Percentiles rank a stretch among this genome's conserved stretches.
Evolutionary conservation across 1,139 yeast genomes (phyloP).

Genomic region (Protomyces arabidopsidicola): DNA sequence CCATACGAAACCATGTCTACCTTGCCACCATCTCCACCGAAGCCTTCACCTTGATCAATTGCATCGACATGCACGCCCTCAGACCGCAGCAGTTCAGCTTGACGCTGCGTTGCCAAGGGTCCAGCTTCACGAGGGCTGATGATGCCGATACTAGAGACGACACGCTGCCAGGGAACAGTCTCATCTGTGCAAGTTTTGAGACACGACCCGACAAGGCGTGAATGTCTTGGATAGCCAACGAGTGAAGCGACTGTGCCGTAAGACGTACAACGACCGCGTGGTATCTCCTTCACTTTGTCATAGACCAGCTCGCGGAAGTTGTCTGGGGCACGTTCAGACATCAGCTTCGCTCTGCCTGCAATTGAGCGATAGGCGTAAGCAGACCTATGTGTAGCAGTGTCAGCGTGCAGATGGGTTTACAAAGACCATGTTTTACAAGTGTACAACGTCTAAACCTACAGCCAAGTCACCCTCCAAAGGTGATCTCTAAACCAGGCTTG

Average conservation of each 20-base stretch:
- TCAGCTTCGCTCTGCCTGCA: not conserved
- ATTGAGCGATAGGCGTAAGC: too few relatives aligned
- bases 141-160: conserved; percentile 10
- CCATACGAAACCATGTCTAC: conserved; percentile 20
- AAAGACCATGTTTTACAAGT: not conserved
- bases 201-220: conserved; percentile 19
- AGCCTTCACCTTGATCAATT: conserved; percentile 8
- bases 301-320: conserved; percentile 21
- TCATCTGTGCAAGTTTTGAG: conserved; percentile 5
- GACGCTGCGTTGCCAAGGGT: conserved; percentile 14
- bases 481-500: not conserved
- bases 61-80: conserved; percentile 15
- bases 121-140: conserved; percentile 25
- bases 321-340: conserved; percentile 7
- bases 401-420: too few relatives aligned
- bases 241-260: conserved; percentile 14
- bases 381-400: too few relatives aligned
- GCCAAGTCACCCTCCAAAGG: conserved; percentile 5
- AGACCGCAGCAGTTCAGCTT: conserved; percentile 1
- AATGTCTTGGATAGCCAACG: conserved; percentile 14
- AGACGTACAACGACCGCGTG: conserved; percentile 1
- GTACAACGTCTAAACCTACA: not conserved
- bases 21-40: conserved; percentile 14
- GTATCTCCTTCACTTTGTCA: conserved; percentile 3
- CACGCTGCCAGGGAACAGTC: conserved; percentile 21